Evolutionary conservation across 2,329 filamentous ascomycete species (phyloP), one percentile per base, ranked within the genome.

Genomic region (Diaporthe nobilis): DNA sequence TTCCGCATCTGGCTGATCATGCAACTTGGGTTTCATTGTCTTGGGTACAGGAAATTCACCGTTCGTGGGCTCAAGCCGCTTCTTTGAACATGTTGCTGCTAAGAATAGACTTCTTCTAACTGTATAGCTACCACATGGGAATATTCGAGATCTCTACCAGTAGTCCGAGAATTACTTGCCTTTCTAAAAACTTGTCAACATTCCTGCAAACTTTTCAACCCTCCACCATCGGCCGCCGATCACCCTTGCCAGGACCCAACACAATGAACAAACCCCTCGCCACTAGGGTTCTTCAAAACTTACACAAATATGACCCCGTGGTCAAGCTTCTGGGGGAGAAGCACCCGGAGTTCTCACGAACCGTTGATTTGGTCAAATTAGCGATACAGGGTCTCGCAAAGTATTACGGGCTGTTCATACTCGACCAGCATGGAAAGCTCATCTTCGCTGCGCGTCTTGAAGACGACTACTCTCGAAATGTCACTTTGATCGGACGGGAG

Each of bases 401-500:
- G 34, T 51, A 55, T 42, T n/a, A 22, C 34, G 51, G 37, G n/a
- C 17, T 25, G 8, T 70, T 55, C 10, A 28, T 7, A 6, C 17
- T 17, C 1, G 31, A 34, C 0, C 34, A 47, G n/a, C 12, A 42
- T 17, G 17, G 7, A 28, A 39, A 25, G 13, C 22, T 70, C n/a
- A 42, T 70, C n/a, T 10, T 42, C 17, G 4, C 4, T 13, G n/a
- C n/a, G 15, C 65, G 49, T 15, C 1, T 70, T 22, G 65, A 70
- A 55, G 47, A 70, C 22, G 65, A 70, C n/a, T 70, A 70, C 49
- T 70, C 65, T 31, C 31, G 34, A 22, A 53, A 55, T 22, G 49
- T 42, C 12, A 55, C 34, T 31, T 15, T 70, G 65, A 42, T 70
- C 22, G 65, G 34, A 42, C 34, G 8, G n/a, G n/a, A 42, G 2